Conservation (phyloP, 192 early-diverging fungal species). For the Funneliformis mosseae region DNA sequence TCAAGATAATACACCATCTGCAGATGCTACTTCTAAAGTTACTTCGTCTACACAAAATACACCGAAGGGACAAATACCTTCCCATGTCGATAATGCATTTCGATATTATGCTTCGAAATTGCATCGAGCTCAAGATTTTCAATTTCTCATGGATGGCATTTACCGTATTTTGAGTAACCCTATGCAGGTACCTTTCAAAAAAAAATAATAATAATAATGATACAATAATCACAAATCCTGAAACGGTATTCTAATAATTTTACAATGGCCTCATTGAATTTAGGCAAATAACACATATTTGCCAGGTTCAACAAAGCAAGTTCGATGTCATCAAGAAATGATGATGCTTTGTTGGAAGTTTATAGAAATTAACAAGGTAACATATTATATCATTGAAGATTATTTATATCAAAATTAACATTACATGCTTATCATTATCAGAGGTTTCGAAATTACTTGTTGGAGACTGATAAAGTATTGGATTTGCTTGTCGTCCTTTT, state of each 20-base stretch:
- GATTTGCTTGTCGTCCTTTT: slow-evolving; percentile 63
- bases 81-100: slow-evolving; percentile 68
- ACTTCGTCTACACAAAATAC: neutral
- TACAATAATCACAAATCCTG: too few species aligned
- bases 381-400: neutral
- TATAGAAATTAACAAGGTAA: slow-evolving; percentile 77
- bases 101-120: slow-evolving; percentile 78
- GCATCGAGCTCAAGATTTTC: slow-evolving; percentile 82
- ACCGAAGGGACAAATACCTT: slow-evolving; percentile 12
- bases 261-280: neutral
- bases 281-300: slow-evolving; percentile 74
- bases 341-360: slow-evolving; percentile 87
- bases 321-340: slow-evolving; percentile 65
- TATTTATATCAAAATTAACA: neutral
- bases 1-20: neutral
- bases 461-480: slow-evolving; percentile 65
- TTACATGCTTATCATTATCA: slow-evolving; percentile 28
- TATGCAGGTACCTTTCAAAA: slow-evolving; percentile 50
- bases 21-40: neutral
- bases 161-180: slow-evolving; percentile 82
- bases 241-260: neutral
- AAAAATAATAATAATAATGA: too few species aligned
- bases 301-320: slow-evolving; percentile 73
- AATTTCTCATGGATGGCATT: slow-evolving; percentile 76
- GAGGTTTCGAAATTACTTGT: slow-evolving; percentile 63